Evolutionary conservation across 1,139 yeast genomes (phyloP).

Genomic region (Pichia kudriavzevii): DNA sequence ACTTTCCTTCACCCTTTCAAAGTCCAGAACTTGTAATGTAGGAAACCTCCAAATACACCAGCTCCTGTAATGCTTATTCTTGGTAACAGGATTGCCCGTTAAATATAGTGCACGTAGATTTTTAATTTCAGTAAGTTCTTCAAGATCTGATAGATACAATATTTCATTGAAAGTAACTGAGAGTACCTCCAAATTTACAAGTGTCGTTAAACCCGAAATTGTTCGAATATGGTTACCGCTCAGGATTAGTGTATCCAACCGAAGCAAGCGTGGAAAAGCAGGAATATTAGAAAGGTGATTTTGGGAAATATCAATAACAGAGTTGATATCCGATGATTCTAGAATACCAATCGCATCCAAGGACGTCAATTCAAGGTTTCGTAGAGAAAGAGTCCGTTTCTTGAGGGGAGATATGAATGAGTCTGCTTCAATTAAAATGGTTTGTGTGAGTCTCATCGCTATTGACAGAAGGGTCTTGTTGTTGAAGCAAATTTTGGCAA

Average conservation of each 20-base stretch:
- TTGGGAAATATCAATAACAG: constrained; percentile 59
- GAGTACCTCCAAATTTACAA: constrained; percentile 35
- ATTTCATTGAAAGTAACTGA: constrained; percentile 50
- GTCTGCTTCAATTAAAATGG: constrained; percentile 42
- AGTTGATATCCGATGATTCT: constrained; percentile 32
- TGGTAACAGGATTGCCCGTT: constrained; percentile 54
- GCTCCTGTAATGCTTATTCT: constrained; percentile 47
- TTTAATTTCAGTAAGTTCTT: constrained; percentile 31
- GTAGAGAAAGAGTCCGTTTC: constrained; percentile 37
- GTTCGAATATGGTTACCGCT: constrained; percentile 48
- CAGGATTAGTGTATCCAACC: constrained; percentile 45
- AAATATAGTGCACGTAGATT: constrained; percentile 44
- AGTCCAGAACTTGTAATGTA: constrained; percentile 56
- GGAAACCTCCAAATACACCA: constrained; percentile 62
- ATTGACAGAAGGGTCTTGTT: too few relatives aligned
- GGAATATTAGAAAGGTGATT: constrained; percentile 52
- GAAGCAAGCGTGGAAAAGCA: constrained; percentile 40
- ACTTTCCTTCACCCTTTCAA: constrained; percentile 45
- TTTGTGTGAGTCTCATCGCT: constrained; percentile 47
- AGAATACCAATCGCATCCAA: constrained; percentile 16
- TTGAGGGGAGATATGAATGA: constrained; percentile 39
- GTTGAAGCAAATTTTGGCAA: too few relatives aligned
- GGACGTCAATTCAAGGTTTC: constrained; percentile 21
- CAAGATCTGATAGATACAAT: constrained; percentile 34
- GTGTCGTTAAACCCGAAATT: constrained; percentile 7